phyloP scores from a whole-genome alignment of 2,329 filamentous ascomycete species.

The Lecanicillium sp. region DNA sequence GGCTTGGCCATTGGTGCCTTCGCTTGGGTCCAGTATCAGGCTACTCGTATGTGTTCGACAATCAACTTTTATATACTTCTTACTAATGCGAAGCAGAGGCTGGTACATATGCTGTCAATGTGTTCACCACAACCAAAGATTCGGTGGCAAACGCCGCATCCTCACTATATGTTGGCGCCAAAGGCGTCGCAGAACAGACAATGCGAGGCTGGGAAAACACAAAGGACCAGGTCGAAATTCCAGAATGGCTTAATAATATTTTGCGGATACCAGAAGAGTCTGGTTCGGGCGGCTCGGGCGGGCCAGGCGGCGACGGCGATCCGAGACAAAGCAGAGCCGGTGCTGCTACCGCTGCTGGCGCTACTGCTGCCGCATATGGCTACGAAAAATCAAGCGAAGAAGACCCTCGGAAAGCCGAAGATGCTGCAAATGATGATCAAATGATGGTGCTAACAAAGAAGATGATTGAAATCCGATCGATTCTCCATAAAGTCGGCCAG shows the following conservation, averaged over 20 bases:
- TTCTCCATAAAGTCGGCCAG: conserved; percentile 86
- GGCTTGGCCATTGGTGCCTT: conserved; percentile 78
- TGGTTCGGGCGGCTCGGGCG: conserved; percentile 41
- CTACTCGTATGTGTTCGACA: conserved; percentile 56
- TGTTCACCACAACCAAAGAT: conserved; percentile 67
- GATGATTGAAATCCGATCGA: conserved; percentile 97
- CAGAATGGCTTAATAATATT: conserved; percentile 73
- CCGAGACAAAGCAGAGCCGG: conserved; percentile 52
- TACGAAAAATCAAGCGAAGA: conserved; percentile 63
- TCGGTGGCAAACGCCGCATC: conserved; percentile 61
- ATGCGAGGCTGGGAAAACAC: conserved; percentile 74
- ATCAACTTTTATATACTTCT: neutral
- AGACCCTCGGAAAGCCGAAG: conserved; percentile 50
- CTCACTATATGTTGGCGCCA: conserved; percentile 61
- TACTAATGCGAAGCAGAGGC: conserved; percentile 32
- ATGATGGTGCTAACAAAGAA: conserved; percentile 99
- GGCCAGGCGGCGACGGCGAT: conserved; percentile 37
- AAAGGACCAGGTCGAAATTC: conserved; percentile 62
- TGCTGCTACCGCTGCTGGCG: conserved; percentile 57
- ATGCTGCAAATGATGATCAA: conserved; percentile 80
- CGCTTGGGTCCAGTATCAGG: conserved; percentile 94
- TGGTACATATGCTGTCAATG: conserved; percentile 45
- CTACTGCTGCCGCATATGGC: conserved; percentile 70
- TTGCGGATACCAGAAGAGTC: conserved; percentile 54
- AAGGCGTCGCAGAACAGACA: conserved; percentile 71